Evolutionary conservation across 139 green algal genomes (phyloP).

Genomic region (Coelastrella sp.): DNA sequence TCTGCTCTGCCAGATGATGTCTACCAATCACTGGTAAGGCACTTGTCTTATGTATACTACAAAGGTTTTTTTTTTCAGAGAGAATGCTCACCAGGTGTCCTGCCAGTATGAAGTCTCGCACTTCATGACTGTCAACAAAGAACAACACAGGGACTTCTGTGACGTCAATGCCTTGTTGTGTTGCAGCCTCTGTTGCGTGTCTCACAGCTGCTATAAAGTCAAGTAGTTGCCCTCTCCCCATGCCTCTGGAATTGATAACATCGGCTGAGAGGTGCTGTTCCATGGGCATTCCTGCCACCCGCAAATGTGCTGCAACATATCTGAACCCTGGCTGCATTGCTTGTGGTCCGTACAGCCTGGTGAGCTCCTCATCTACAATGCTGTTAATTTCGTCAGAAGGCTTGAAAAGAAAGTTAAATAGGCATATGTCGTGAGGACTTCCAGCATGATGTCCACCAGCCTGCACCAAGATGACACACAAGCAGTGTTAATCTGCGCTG

Average conservation of each 20-base stretch:
- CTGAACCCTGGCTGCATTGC: background rate
- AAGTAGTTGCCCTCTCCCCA: background rate
- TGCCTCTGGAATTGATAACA: too few relatives aligned
- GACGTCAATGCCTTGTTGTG: background rate
- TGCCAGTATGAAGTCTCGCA: background rate
- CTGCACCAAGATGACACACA: too few relatives aligned
- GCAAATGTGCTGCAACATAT: slow-evolving; percentile 3
- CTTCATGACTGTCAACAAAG: background rate
- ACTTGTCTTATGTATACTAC: background rate
- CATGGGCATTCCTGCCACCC: background rate
- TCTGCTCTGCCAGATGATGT: too few relatives aligned
- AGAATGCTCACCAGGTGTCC: background rate
- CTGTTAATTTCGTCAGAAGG: background rate
- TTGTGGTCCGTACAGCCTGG: background rate
- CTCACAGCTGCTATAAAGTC: background rate
- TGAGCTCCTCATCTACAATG: background rate
- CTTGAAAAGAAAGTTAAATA: background rate
- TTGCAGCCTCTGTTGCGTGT: background rate
- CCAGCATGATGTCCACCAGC: too few relatives aligned
- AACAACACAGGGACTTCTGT: background rate
- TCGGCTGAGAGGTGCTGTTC: background rate
- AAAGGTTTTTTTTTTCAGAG: background rate
- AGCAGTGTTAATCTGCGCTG: too few relatives aligned
- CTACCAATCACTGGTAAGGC: background rate
- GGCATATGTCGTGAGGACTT: too few relatives aligned